A percentile compares a stretch with the other conserved stretches of the same genome.
These are phyloP conservation scores for Barnettozyma botsteinii DNA, from an alignment of 805 yeast genomes.

Conservation along the genomic window DNA sequence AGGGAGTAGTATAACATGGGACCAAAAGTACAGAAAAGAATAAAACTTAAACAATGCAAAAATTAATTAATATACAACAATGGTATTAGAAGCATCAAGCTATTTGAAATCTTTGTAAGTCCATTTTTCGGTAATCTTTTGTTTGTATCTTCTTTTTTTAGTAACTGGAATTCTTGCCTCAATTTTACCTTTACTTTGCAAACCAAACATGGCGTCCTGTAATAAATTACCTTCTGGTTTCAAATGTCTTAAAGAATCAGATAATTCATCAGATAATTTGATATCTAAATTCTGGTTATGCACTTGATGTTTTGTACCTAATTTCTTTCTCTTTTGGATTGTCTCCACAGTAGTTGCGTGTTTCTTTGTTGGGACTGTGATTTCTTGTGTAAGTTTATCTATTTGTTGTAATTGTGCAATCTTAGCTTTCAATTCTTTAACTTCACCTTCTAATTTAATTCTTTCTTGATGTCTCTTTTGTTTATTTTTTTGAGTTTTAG, in stretches of 20 bases:
- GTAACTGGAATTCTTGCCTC: conserved; percentile 72
- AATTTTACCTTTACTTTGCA: conserved; percentile 81
- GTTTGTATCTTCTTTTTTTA: conserved; percentile 60
- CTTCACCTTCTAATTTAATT: conserved; percentile 46
- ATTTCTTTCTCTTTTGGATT: conserved; percentile 31
- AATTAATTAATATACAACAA: neutral
- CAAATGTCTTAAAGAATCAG: conserved; percentile 75
- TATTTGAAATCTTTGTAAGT: conserved; percentile 81
- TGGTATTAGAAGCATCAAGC: neutral
- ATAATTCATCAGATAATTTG: conserved; percentile 82
- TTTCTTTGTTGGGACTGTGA: conserved; percentile 17
- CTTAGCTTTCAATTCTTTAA: conserved; percentile 54
- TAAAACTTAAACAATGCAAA: neutral
- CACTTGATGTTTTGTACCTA: conserved; percentile 43
- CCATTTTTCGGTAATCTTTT: conserved; percentile 87
- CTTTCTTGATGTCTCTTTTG: conserved; percentile 59
- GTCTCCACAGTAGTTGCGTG: conserved; percentile 23
- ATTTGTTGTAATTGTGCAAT: conserved; percentile 51
- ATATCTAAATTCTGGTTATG: conserved; percentile 53
- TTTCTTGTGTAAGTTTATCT: conserved; percentile 31
- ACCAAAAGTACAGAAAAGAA: no score
- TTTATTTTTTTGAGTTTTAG: conserved; percentile 69
- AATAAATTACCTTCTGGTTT: conserved; percentile 88
- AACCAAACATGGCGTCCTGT: conserved; percentile 71
- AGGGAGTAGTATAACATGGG: no score